Base-by-base conservation (phyloP, 1,284 basidiomycete genomes). In the Phylloboletellus chloephorus region DNA sequence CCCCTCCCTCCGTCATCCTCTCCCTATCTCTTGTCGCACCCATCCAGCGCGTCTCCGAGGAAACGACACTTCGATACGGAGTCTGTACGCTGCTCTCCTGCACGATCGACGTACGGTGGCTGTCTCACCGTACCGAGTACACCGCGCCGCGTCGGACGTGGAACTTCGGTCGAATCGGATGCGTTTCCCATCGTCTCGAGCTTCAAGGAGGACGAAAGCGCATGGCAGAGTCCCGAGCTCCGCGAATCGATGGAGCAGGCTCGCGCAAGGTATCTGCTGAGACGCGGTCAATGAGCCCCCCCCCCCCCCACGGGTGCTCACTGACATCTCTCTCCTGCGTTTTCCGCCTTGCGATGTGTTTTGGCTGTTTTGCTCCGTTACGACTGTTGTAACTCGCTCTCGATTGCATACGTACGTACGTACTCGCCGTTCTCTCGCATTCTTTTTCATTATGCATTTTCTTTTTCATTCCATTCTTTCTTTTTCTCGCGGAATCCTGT, bases 211-310 rank as follows among this genome's bases (percentile, higher is more conserved):
- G 66, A 78, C 37, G 65, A 69, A 31, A 52, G 49, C 17, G 48
- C 64, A 5, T 79, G 73, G 70, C 65, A 76, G 57, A 82, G 75
- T 52, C 67, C 73, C 4, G 79, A 82, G 64, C 53, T 83, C 37
- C 67, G 70, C 41, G 77, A 79, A 60, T 73, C 69, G 16, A 84
- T 84, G 82, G 73, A 75, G 57, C 64, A 66, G 8, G 81, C 82
- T 17, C 64, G 81, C 28, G 69, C 68, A 33, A 61, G 63, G 39
- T 65, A 71, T 46, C 44, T 48, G 31, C 47, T 58, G 30, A 49
- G 46, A 33, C 41, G 44, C 13, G 33, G 33, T 38, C 37, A 50
- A 43, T 57, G 24, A 60, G 16, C n/a, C 30, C 20, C n/a, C n/a
- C n/a, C n/a, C n/a, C n/a, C n/a, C n/a, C n/a, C n/a, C n/a, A n/a